These are phyloP conservation scores for Groenewaldozyma auringiensis DNA, from an alignment of 1,139 yeast species.

Conservation along the genomic window DNA sequence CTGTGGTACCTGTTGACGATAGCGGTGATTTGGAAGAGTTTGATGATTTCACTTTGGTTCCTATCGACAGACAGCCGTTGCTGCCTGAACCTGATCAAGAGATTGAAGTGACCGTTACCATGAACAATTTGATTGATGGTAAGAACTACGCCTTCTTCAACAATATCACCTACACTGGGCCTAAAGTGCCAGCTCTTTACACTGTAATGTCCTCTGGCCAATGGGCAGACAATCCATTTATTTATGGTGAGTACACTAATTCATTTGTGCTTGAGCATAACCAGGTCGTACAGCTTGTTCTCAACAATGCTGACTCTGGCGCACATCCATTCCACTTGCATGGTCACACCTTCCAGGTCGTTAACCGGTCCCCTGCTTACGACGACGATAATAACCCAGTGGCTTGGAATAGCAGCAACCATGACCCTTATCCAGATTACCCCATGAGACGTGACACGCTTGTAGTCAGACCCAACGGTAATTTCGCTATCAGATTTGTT, in stretches of 20 bases:
- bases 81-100: conserved; percentile 61
- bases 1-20: conserved; percentile 34
- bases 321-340: conserved; percentile 81
- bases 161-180: conserved; percentile 61
- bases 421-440: conserved; percentile 47
- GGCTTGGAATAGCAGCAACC: conserved; percentile 43
- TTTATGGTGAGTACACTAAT: conserved; percentile 80
- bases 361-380: conserved; percentile 46
- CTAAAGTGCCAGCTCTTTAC: conserved; percentile 74
- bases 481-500: conserved; percentile 55
- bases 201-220: conserved; percentile 56
- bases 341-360: conserved; percentile 68
- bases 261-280: conserved; percentile 61
- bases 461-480: conserved; percentile 58
- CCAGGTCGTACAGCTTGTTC: conserved; percentile 53
- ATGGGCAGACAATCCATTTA: conserved; percentile 37
- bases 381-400: conserved; percentile 44
- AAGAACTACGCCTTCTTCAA: conserved; percentile 87
- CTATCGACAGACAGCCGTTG: conserved; percentile 44
- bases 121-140: conserved; percentile 79
- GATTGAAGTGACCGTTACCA: conserved; percentile 56
- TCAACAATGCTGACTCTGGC: conserved; percentile 67
- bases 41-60: conserved; percentile 57
- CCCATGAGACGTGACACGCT: conserved; percentile 70
- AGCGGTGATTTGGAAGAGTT: conserved; percentile 29